A percentile compares a stretch with the other conserved stretches of the same genome.
Evolutionary conservation across 192 early-diverging fungal species (phyloP).

Genomic region (Spinellus fusiger): DNA sequence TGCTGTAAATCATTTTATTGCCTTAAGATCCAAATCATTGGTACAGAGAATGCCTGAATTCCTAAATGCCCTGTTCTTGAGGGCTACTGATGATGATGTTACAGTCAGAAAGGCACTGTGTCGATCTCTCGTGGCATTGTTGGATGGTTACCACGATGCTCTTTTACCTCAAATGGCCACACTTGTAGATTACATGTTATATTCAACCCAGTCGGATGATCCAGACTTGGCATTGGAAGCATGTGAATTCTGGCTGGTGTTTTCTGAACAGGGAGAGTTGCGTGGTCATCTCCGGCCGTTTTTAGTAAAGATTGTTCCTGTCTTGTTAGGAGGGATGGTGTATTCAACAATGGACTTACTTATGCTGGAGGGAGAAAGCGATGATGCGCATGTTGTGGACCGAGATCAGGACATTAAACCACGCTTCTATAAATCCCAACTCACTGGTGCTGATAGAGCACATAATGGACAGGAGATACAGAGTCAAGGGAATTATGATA

Average conservation of each 20-base stretch:
- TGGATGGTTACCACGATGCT: slow-evolving; percentile 80
- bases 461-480: too few relatives aligned
- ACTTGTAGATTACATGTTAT: slow-evolving; percentile 94
- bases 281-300: slow-evolving; percentile 64
- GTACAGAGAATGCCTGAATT: slow-evolving; percentile 63
- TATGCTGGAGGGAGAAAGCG: slow-evolving; percentile 72
- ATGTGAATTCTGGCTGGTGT: slow-evolving; percentile 97
- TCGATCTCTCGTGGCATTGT: slow-evolving; percentile 85
- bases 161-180: slow-evolving; percentile 84
- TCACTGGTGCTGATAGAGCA: slow-evolving; percentile 3
- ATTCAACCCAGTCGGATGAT: slow-evolving; percentile 83
- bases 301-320: slow-evolving; percentile 77
- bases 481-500: too few relatives aligned
- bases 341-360: slow-evolving; percentile 90
- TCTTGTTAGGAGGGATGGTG: slow-evolving; percentile 93
- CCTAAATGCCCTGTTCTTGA: slow-evolving; percentile 73
- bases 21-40: slow-evolving; percentile 65
- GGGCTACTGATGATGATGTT: slow-evolving; percentile 75
- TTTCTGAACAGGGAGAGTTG: slow-evolving; percentile 88
- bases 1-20: slow-evolving; percentile 84
- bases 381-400: slow-evolving; percentile 86
- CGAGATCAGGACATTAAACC: slow-evolving; percentile 91
- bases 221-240: slow-evolving; percentile 92
- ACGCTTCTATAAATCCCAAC: slow-evolving; percentile 74
- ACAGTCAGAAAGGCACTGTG: slow-evolving; percentile 90